Evolutionary conservation across 495 filamentous ascomycete genomes (phyloP).

Genomic region (Penicillium riverlandense): DNA sequence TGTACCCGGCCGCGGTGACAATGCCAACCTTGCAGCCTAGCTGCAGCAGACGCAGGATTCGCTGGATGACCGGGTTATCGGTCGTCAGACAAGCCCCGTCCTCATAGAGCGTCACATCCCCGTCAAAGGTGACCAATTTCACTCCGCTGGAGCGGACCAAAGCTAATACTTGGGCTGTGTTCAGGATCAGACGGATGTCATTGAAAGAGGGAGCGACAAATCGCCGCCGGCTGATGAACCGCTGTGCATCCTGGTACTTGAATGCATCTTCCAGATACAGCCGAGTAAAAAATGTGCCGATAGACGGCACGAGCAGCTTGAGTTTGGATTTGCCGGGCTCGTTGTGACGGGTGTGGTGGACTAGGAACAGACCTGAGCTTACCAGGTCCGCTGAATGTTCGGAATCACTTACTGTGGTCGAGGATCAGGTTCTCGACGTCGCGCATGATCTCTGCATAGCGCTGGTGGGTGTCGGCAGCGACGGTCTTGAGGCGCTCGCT

Average conservation of each 20-base stretch:
- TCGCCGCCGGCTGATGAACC: slow-evolving; percentile 82
- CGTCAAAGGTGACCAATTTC: slow-evolving; percentile 89
- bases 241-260: slow-evolving; percentile 74
- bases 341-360: slow-evolving; percentile 57
- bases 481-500: slow-evolving; percentile 39
- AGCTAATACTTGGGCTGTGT: slow-evolving; percentile 88
- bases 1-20: slow-evolving; percentile 95
- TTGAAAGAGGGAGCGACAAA: slow-evolving; percentile 98
- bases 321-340: slow-evolving; percentile 72
- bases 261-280: slow-evolving; percentile 84
- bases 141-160: slow-evolving; percentile 55
- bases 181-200: slow-evolving; percentile 86
- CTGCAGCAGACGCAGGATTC: slow-evolving; percentile 60
- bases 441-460: slow-evolving; percentile 91
- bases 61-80: slow-evolving; percentile 69
- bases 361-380: slow-evolving; percentile 27
- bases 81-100: slow-evolving; percentile 74
- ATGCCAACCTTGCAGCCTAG: slow-evolving; percentile 75
- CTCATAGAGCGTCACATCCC: slow-evolving; percentile 95
- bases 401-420: slow-evolving; percentile 67
- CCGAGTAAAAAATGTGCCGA: slow-evolving; percentile 87
- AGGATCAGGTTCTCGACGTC: slow-evolving; percentile 89
- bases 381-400: too few relatives aligned
- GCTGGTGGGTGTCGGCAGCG: slow-evolving; percentile 58
- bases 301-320: slow-evolving; percentile 81